A percentile compares a stretch with the other conserved stretches of the same genome.
phyloP scores from a whole-genome alignment of 768 basidiomycete species.

The Mycena capillaripes region DNA sequence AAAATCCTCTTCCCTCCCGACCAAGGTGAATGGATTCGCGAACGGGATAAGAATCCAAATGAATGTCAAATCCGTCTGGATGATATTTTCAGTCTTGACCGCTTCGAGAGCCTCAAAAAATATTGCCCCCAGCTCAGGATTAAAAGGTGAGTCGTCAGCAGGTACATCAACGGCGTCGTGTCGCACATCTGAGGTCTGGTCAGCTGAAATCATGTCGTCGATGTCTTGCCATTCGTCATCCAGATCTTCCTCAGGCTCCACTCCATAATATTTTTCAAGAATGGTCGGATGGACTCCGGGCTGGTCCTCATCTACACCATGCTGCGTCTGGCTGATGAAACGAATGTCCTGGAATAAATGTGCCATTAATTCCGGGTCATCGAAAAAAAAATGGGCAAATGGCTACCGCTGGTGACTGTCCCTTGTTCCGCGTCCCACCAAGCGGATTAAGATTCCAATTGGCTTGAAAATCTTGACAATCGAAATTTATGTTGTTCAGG shows the following conservation, averaged over 20 bases:
- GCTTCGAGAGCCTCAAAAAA: neutral
- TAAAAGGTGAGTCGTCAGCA: neutral
- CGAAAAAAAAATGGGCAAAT: no score
- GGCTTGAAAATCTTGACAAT: neutral
- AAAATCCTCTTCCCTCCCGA: constrained; percentile 1
- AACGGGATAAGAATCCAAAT: neutral
- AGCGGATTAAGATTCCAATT: neutral
- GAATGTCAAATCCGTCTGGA: neutral
- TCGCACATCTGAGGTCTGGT: neutral
- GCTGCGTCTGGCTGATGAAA: constrained; percentile 25
- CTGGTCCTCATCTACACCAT: constrained; percentile 19
- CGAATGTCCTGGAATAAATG: constrained; percentile 28
- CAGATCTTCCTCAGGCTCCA: neutral
- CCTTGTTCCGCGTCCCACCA: no score
- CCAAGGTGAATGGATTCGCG: constrained; percentile 16
- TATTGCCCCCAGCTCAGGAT: neutral
- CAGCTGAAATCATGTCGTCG: constrained; percentile 7
- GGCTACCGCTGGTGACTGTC: no score
- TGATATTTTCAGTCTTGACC: no score
- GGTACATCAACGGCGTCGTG: neutral
- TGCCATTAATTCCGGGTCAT: no score
- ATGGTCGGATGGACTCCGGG: constrained; percentile 29
- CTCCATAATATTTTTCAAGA: constrained; percentile 34
- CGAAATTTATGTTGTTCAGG: neutral
- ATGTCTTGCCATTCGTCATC: neutral